Evolutionary conservation across 495 filamentous ascomycete species (phyloP).

Genomic region (Astrothelium macrocarpum): DNA sequence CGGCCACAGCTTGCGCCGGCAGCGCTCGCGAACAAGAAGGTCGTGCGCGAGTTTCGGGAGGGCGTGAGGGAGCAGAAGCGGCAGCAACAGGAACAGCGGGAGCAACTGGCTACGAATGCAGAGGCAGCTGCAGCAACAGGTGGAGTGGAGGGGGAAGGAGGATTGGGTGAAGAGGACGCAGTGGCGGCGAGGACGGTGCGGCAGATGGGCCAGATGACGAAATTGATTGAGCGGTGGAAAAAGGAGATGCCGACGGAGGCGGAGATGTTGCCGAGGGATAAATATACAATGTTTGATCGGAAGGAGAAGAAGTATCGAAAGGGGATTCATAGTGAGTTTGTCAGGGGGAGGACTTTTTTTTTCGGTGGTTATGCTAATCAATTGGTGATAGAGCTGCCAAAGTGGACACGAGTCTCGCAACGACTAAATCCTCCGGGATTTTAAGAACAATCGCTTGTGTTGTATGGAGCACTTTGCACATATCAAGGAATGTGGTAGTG

Average conservation of each 20-base stretch:
- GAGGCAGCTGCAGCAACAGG: background rate
- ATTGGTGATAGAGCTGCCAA: conserved; percentile 61
- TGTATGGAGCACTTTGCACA: background rate
- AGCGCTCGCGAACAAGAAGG: background rate
- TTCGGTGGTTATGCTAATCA: conserved; percentile 16
- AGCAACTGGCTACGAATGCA: background rate
- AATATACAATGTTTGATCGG: conserved; percentile 95
- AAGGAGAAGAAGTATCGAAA: conserved; percentile 94
- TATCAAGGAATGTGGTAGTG: background rate
- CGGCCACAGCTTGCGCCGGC: background rate
- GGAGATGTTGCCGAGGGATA: conserved; percentile 93
- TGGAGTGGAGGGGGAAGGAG: background rate
- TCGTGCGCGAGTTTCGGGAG: background rate
- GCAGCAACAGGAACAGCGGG: background rate
- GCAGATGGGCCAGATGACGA: conserved; percentile 26
- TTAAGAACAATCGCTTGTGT: conserved; percentile 32
- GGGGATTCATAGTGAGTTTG: conserved; percentile 74
- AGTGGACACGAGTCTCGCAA: conserved; percentile 93
- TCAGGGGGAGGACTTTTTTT: background rate
- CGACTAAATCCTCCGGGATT: conserved; percentile 89
- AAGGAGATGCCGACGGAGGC: conserved; percentile 88
- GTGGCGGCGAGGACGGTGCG: background rate
- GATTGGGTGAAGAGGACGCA: background rate
- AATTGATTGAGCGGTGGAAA: conserved; percentile 79
- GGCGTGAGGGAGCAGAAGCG: background rate